Percentiles rank a stretch among this genome's conserved stretches.
phyloP scores from a whole-genome alignment of 2,329 filamentous ascomycete species.

The Neofusicoccum sp. region DNA sequence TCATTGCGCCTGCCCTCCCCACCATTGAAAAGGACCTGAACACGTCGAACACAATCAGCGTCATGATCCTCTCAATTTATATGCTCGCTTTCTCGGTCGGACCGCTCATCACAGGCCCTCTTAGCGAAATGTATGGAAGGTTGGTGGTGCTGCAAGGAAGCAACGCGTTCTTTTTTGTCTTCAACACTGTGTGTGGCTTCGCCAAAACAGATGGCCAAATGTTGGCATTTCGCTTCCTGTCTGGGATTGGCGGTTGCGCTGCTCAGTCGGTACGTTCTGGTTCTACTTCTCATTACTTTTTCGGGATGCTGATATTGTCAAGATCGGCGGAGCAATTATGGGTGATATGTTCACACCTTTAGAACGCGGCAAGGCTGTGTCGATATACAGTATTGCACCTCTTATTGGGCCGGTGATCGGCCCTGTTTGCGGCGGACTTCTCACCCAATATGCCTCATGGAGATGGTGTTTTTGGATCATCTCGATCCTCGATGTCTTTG shows the following conservation, averaged over 20 bases:
- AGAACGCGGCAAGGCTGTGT: constrained; percentile 59
- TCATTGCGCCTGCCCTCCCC: constrained; percentile 20
- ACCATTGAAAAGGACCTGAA: constrained; percentile 20
- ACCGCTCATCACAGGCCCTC: constrained; percentile 37
- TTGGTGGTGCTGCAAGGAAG: constrained; percentile 54
- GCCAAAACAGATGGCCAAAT: constrained; percentile 53
- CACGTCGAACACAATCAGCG: constrained; percentile 30
- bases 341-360: background rate
- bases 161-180: constrained; percentile 56
- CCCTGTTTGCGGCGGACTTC: constrained; percentile 54
- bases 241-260: constrained; percentile 59
- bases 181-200: constrained; percentile 61
- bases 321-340: constrained; percentile 54
- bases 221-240: constrained; percentile 58
- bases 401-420: constrained; percentile 64
- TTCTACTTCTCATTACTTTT: background rate
- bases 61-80: constrained; percentile 25
- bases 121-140: constrained; percentile 45
- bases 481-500: constrained; percentile 58
- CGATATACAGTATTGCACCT: constrained; percentile 61
- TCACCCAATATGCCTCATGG: constrained; percentile 69
- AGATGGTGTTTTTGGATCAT: constrained; percentile 70
- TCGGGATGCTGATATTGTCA: constrained; percentile 44
- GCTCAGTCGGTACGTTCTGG: constrained; percentile 46
- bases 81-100: constrained; percentile 19